Base-by-base conservation (phyloP, 1,139 yeast genomes). In the Saccharomycopsis hybrid region DNA sequence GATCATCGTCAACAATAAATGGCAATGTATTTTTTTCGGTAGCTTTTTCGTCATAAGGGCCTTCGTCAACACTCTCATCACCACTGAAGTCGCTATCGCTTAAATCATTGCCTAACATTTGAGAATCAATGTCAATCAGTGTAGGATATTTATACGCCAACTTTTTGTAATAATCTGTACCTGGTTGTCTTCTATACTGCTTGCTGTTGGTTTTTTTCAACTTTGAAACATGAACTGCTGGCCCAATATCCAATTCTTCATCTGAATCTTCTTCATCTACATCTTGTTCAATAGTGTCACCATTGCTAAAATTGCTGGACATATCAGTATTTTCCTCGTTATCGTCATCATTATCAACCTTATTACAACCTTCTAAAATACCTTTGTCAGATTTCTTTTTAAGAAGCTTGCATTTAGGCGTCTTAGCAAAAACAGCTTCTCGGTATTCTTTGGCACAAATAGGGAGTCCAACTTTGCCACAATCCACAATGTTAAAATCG, bases 261-360 rank as follows among this genome's bases (percentile, higher is more conserved):
- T 7, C 3, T 2, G 38, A n/a, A 13, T n/a, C 18, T 9, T 38
- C 42, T 24, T 47, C 53, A 13, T 44, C 29, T 33, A 47, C 33
- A 24, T 51, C 46, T 24, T 48, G 51, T 29, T 44, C 48, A 30
- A 32, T 42, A 36, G 35, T 39, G 27, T 42, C 43, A 5, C 37
- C 43, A n/a, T n/a, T n/a, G n/a, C n/a, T n/a, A n/a, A n/a, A n/a
- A 4, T 24, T 29, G 13, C 27, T 35, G 25, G 1, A 8, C n/a
- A 44, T 32, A 8, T 24, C 40, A 8, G 4, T 13, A 29, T 42
- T 28, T 7, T 25, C 28, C 5, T n/a, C 40, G 28, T 40, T 24
- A 46, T 32, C 30, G 44, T 29, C 2, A 7, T 30, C 36, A 29
- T 24, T n/a, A 8, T 41, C 36, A 29, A 2, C 4, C 11, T 8